These are phyloP conservation scores for Hanseniaspora uvarum DNA, from an alignment of 1,139 yeast species.

Conservation along the genomic window DNA sequence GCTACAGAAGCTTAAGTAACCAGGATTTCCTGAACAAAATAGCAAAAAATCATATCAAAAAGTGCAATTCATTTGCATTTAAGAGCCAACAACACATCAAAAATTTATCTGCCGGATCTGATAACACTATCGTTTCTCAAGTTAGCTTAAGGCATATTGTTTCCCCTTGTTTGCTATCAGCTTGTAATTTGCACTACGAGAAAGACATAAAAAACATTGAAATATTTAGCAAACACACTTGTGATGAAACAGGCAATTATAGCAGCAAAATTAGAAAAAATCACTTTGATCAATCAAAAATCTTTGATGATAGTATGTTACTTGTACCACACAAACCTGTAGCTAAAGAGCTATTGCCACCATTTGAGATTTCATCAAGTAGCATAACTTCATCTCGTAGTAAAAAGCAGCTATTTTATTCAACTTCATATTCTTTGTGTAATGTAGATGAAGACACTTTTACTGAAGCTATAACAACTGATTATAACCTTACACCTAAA, in stretches of 20 bases:
- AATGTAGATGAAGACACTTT: background rate
- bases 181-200: background rate
- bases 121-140: background rate
- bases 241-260: background rate
- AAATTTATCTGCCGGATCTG: conserved; percentile 1
- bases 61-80: background rate
- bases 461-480: background rate
- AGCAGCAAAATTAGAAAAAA: background rate
- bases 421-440: background rate
- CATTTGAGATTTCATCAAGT: background rate
- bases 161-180: background rate
- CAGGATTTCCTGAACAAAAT: background rate
- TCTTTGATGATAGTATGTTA: background rate
- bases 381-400: background rate
- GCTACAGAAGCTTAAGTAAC: background rate
- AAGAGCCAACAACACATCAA: background rate
- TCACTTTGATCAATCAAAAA: background rate
- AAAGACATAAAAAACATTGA: background rate
- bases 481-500: background rate
- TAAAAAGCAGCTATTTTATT: background rate
- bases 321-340: background rate
- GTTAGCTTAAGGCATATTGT: background rate
- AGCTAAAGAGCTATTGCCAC: background rate
- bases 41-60: background rate
- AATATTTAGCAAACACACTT: background rate